Base-by-base conservation (phyloP, 306 rosid genomes). In the Canavalia ensiformis region DNA sequence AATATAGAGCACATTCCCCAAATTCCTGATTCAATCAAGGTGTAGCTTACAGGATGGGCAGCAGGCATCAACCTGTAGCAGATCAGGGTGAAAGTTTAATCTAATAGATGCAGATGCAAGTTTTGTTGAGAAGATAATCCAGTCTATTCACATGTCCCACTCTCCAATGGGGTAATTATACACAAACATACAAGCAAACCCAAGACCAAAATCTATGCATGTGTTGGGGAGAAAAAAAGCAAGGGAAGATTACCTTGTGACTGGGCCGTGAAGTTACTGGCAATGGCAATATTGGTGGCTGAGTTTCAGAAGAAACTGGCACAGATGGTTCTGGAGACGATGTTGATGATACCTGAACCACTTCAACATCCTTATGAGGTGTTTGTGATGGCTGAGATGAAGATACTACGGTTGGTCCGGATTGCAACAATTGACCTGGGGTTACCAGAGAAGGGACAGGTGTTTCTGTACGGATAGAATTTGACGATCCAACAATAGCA, bases 361-460 rank as follows among this genome's bases (percentile, higher is more conserved):
- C 95, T 77, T 95, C 99, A 71, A 92, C 94, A 84, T 92, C 95
- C 90, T 90, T 93, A 37, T 89, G 95, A 49, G 88, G 77, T n/a
- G 85, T 79, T 82, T 88, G 97, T 28, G 80, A 81, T 83, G 89
- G 75, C 70, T 76, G 91, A 28, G 97, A 68, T 25, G 89, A 85
- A 83, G 92, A 81, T 51, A 57, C 90, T 46, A 73, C 68, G 4
- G 87, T 46, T 51, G 92, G 85, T 72, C 88, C 91, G 84, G 92
- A 64, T 81, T 91, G 97, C 88, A 91, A 84, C 44, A 95, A 75
- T 87, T 92, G 97, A 35, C 89, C 95, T 3, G 99, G 97, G 58
- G 97, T 95, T 57, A 95, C 87, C 85, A 93, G 86, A 78, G 97
- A 83, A 56, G 92, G 97, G 51, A 78, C 84, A 0, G 87, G 80